phyloP scores from a whole-genome alignment of 1,284 basidiomycete species.

The Takashimella koratensis region DNA sequence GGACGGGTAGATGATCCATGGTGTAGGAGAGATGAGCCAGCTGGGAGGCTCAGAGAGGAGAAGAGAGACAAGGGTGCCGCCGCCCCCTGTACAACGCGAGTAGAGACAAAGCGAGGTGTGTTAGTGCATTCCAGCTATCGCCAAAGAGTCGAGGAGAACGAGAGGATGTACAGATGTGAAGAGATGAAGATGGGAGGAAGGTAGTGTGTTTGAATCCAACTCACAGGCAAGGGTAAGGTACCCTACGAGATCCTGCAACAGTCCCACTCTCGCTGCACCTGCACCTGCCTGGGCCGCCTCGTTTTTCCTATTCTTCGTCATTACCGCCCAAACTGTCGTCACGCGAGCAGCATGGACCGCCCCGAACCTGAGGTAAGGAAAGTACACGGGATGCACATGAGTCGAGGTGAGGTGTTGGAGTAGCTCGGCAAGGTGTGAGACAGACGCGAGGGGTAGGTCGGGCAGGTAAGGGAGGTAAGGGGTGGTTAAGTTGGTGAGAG shows the following conservation, averaged over 20 bases:
- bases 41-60: slow-evolving; percentile 37
- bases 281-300: no score
- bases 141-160: no score
- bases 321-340: slow-evolving; percentile 31
- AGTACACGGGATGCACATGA: slow-evolving; percentile 30
- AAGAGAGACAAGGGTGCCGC: slow-evolving; percentile 33
- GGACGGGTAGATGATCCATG: slow-evolving; percentile 37
- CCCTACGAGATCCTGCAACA: slow-evolving; percentile 38
- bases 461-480: background rate
- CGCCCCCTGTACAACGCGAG: slow-evolving; percentile 35
- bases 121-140: background rate
- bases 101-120: background rate
- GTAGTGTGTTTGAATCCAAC: slow-evolving; percentile 7
- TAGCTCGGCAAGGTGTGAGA: slow-evolving; percentile 18
- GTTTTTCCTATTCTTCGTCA: slow-evolving; percentile 22
- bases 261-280: slow-evolving; percentile 13
- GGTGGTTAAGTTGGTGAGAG: no score
- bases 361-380: slow-evolving; percentile 33
- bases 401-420: slow-evolving; percentile 29
- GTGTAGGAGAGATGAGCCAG: slow-evolving; percentile 39
- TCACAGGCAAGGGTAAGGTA: slow-evolving; percentile 41
- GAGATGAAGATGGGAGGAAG: background rate
- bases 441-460: slow-evolving; percentile 11
- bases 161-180: background rate
- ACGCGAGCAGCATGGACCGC: slow-evolving; percentile 38